These are phyloP conservation scores for Lanmaoa pseudosensibilis DNA, from an alignment of 768 basidiomycete genomes.

Conservation along the genomic window DNA sequence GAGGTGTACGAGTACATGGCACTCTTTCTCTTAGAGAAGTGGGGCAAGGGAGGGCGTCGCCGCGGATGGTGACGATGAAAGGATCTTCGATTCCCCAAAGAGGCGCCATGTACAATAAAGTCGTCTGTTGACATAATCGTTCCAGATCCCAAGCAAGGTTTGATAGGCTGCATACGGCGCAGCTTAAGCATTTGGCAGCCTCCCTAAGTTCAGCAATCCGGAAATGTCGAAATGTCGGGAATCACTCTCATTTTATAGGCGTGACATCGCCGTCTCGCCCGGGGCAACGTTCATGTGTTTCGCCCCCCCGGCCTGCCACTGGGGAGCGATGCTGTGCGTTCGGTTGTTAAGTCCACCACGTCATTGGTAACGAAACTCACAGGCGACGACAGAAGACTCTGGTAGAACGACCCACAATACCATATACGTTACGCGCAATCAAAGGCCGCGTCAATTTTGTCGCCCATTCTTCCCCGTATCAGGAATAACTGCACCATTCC, in stretches of 20 bases:
- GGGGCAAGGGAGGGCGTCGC: conserved; percentile 79
- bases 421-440: neutral
- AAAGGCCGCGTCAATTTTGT: neutral
- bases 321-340: neutral
- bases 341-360: neutral
- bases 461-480: neutral
- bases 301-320: neutral
- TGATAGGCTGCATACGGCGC: neutral
- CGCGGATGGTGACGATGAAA: conserved; percentile 51
- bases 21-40: conserved; percentile 83
- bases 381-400: no score
- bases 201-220: neutral
- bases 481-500: neutral
- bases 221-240: neutral
- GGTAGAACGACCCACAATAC: no score
- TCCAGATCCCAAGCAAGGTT: neutral
- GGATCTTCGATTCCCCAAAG: neutral
- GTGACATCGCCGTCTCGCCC: neutral
- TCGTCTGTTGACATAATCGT: conserved; percentile 10
- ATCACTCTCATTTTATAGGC: neutral
- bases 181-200: neutral
- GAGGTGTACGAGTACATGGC: conserved; percentile 90
- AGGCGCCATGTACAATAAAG: conserved; percentile 3
- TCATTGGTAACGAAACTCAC: neutral
- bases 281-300: neutral